Evolutionary conservation across 306 rosid genomes (phyloP), one percentile per base, ranked within the genome.

Genomic region (Gillenia trifoliata): DNA sequence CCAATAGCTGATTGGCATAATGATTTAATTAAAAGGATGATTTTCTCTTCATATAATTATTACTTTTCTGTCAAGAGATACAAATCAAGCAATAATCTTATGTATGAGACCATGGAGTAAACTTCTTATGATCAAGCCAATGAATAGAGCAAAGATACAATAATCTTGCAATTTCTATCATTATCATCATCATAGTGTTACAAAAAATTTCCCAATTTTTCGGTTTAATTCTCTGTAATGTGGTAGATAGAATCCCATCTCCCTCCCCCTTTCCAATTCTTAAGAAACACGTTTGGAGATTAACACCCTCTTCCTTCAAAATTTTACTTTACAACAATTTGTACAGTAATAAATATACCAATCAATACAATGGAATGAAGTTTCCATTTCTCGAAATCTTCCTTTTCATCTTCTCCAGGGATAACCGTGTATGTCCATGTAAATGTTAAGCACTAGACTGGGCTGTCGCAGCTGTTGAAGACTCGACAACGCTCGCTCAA

Each of bases 391-490:
- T 12, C 30, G 52, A 3, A 50, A 71, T 17, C 65, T 16, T 33
- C 33, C 65, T n/a, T 22, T n/a, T 22, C 36, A 69, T 25, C 70
- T 47, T 52, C 23, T 2, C 33, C 11, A 5, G 3, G 5, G 12
- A 11, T 8, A 16, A 47, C 65, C 22, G 9, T 55, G 1, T 36
- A 36, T 36, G 40, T 10, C 40, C 11, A 23, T 20, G 68, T 55
- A 56, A 11, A 22, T 38, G 49, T 70, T 45, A 74, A 0, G 78
- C 75, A 41, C 78, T 28, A 68, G 74, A 75, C 55, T 84, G 82
- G 36, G 86, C 71, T 47, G 64, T 78, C 15, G 89, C 82, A 68
- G 86, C 78, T 26, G 94, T 64, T 73, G 87, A 40, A 30, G 98
- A 73, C 82, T 87, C 83, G 4, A 77, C 83, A 23, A 83, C 78